Base-by-base conservation (phyloP, 2,329 filamentous ascomycete genomes). In the Trichothecium roseum region DNA sequence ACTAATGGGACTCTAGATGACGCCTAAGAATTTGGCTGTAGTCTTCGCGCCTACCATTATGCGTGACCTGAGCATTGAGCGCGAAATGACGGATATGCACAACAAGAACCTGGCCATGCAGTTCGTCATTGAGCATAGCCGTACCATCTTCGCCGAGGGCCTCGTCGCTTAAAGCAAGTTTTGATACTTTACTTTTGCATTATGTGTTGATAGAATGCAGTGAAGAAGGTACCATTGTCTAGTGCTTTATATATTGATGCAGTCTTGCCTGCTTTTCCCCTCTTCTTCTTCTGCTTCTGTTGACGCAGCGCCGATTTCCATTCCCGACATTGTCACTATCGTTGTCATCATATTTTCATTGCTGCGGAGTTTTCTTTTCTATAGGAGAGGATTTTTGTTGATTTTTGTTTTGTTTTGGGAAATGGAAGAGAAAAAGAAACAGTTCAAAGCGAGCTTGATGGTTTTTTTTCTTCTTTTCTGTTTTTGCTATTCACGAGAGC, bases 31-130 rank as follows among this genome's bases (percentile, higher is more conserved):
- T 54, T 64, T 96, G 41, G 87, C 91, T 4, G 91, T 98, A 29
- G 91, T 98, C 27, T 98, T 98, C 55, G 91, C 91, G 8, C 91
- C 91, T 7, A 98, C 91, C 1, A 93, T 98, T 48, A 94, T 98
- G 85, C 77, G 89, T 47, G 87, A 93, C 38, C 72, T 79, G 53
- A 89, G 81, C 50, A 74, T 96, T 41, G 86, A 94, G 56, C 79
- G 87, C 41, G 91, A 98, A 58, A 93, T 98, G 78, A 89, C 81
- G 20, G 91, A 98, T 55, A 94, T 94, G 69, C 84, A 91, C 54
- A 74, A 81, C 47, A 95, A 96, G 71, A 94, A 94, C 48, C 72
- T 82, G 44, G 86, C 86, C 5, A 81, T 96, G 45, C 88, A 94
- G 62, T 94, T 91, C 50, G 69, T 98, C 52, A 82, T 96, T 45